Base-by-base conservation (phyloP, 768 basidiomycete species). In the Pleurotus tuber-regium region DNA sequence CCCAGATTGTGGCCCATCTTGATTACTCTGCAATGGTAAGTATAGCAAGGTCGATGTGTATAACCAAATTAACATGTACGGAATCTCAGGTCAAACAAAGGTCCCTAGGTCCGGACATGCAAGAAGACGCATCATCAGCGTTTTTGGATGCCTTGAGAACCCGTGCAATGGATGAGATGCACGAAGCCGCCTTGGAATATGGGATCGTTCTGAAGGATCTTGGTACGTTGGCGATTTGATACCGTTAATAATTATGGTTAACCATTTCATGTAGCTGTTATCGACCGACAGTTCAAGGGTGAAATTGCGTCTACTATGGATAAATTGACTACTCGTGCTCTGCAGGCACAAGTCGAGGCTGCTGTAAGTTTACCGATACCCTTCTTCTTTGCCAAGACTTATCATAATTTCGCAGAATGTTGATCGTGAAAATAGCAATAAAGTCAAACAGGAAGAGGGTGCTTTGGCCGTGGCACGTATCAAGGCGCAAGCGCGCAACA, bases 261-360 rank as follows among this genome's bases (percentile, higher is more conserved):
- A 19, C 11, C 18, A 30, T 6, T 2, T 35, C 29, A 43, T 57
- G 16, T 51, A 84, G 90, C 89, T 50, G 90, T 92, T 50, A 92
- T 92, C 52, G 89, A 92, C 62, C 74, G 90, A 25, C 86, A 91
- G 59, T 92, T 92, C 74, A 92, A 92, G 72, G 89, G 89, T 53
- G 89, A 92, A 61, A 90, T 91, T 57, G 90, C 88, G 1, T 70
- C 78, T 23, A 89, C 88, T 1, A 92, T 91, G 89, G 86, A 91
- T 61, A 88, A 89, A 62, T 74, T 91, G 48, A 92, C 88, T 3
- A 72, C 88, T 3, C 79, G 90, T 57, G 90, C 87, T 18, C 71
- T 92, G 30, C 87, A 92, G 63, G 88, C 90, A 8, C 90, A 93
- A 65, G 89, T 92, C 24, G 90, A 92, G 65, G 89, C 89, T 39